These are phyloP conservation scores for Mycena metata DNA, from an alignment of 768 basidiomycete species.

Conservation along the genomic window DNA sequence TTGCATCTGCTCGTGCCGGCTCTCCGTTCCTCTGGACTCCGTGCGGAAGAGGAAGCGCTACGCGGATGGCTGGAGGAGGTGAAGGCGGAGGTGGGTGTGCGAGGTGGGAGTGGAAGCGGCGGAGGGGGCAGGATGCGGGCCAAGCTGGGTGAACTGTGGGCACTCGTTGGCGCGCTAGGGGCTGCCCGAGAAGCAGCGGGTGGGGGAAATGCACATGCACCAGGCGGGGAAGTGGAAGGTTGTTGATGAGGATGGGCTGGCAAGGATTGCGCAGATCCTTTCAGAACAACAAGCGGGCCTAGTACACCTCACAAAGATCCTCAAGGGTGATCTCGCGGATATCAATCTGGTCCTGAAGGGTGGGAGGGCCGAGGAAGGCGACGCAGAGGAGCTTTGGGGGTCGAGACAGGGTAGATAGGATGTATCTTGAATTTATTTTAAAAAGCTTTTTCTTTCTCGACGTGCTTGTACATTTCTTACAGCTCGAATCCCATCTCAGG, in stretches of 20 bases:
- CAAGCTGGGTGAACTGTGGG: slow-evolving; percentile 89
- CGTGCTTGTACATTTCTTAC: not conserved
- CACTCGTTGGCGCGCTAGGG: slow-evolving; percentile 79
- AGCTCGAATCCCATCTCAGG: too few species aligned
- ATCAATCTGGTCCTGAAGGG: slow-evolving; percentile 73
- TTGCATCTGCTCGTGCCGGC: slow-evolving; percentile 84
- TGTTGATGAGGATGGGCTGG: slow-evolving; percentile 8
- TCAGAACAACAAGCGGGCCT: slow-evolving; percentile 85
- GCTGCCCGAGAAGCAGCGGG: slow-evolving; percentile 62
- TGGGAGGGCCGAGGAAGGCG: slow-evolving; percentile 38
- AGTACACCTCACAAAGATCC: slow-evolving; percentile 82
- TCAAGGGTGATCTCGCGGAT: slow-evolving; percentile 75
- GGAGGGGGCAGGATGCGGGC: slow-evolving; percentile 69
- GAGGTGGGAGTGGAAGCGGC: slow-evolving; percentile 45
- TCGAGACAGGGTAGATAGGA: slow-evolving; percentile 37
- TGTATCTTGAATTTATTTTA: not conserved
- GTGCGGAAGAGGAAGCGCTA: slow-evolving; percentile 85
- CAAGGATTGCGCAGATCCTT: slow-evolving; percentile 61
- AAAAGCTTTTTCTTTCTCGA: too few species aligned
- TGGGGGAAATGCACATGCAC: not conserved
- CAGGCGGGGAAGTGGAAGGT: slow-evolving; percentile 38
- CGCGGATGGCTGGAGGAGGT: slow-evolving; percentile 80
- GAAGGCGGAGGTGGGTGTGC: slow-evolving; percentile 74
- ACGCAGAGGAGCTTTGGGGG: slow-evolving; percentile 29
- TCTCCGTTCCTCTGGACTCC: slow-evolving; percentile 79